Evolutionary conservation across 805 yeast genomes (phyloP), one percentile per base, ranked within the genome.

Genomic region (Barnettozyma pratensis): DNA sequence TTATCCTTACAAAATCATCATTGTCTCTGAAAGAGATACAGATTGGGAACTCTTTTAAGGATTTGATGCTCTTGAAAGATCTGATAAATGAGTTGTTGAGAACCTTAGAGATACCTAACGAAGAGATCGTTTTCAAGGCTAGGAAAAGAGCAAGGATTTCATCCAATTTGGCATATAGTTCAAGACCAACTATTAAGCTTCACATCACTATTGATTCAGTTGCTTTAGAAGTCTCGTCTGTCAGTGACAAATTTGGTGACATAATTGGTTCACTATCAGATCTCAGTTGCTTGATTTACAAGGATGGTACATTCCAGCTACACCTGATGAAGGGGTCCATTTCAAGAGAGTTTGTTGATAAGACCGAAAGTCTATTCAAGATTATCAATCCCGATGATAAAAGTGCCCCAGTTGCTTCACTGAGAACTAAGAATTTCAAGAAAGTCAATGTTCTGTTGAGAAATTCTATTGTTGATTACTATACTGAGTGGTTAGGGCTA

Each of bases 401-500:
- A 36, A 63, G 65, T 9, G 55, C 62, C 7, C 81, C 81, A 1
- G 60, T 72, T 47, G 51, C 78, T 1, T 71, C 72, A 3, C 47
- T 74, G 12, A 72, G 71, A 42, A 52, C 68, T 5, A 65, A 63
- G 29, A 56, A 65, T 8, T 66, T 66, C 6, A 66, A 68, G 9
- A 61, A 60, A 3, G 45, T 74, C 6, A 77, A 74, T 29, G 54
- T 81, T 2, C 68, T 71, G 40, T 52, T 84, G 26, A 68, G 77
- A 35, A 79, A 81, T 49, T 46, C 78, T 10, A 54, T 67, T 5
- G 7, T 84, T 3, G 79, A 81, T 38, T 86, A 85, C 55, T 76
- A 80, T 55, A 79, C 90, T 0, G 64, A 68, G 27, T 79, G 91
- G 85, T 49, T 85, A 14, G 52, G 67, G 5, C 49, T 76, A 25